Evolutionary conservation across 108 stramenopile genomes (phyloP), one percentile per base, ranked within the genome.

Genomic region (Skeletonema marinoi): DNA sequence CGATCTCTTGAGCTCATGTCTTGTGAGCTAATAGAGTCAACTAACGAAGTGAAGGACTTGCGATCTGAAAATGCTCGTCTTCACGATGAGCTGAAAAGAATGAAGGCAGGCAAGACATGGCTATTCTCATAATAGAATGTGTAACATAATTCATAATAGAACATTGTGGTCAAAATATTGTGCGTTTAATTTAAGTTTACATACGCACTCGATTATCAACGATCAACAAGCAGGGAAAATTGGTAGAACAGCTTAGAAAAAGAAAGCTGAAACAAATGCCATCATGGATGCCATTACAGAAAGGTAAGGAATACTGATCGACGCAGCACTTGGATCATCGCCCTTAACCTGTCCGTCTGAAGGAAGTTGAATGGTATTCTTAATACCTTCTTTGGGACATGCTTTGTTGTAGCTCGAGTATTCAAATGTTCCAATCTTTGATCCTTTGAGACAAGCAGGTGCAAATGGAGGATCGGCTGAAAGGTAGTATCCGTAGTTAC

Each of bases 391-490:
- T 10, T 41, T 41, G 39, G 39, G 39, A 2, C 39, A 41, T 2
- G 39, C 39, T 10, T 41, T 41, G 39, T 41, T 41, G 39, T 41
- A 41, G 11, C 2, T 12, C 39, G 10, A 41, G 39, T 41, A 41
- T 11, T 41, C 39, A 10, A 41, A 41, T 41, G 39, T 41, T 41
- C 39, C 39, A 41, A 41, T 41, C 2, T 11, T 11, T 16, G 59
- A 10, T 17, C 77, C 77, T 21, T 59, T 30, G 35, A 77, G 77
- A 32, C 77, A 77, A 41, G 69, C 42, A 21, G 77, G 77, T 14
- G 77, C 60, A 63, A 77, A 77, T 13, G 77, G 77, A 64, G 77
- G 77, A 31, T 77, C 77, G 17, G 42, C 60, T 13, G 77, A 71
- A 6, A 77, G 32, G 77, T 71, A 77, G 61, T 77, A 77, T 36